These are phyloP conservation scores for Coleophoma eucalyptorum DNA, from an alignment of 2,329 filamentous ascomycete genomes.

Conservation along the genomic window DNA sequence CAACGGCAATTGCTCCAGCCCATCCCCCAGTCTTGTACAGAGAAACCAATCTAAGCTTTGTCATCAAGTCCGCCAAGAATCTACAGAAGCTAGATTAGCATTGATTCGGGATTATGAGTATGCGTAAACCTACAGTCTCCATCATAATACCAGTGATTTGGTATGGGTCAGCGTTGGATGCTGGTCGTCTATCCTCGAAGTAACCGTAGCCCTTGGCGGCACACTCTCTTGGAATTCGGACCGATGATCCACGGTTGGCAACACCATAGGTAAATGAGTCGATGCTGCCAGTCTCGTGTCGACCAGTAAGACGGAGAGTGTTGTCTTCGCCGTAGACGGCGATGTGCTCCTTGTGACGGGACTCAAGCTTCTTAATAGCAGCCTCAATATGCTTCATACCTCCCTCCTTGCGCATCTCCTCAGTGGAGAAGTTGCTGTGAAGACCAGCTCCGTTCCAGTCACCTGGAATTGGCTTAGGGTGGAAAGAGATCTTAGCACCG, in stretches of 20 bases:
- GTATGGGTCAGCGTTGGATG: constrained; percentile 85
- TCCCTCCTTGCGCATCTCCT: constrained; percentile 83
- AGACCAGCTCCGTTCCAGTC: constrained; percentile 97
- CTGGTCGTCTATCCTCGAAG: constrained; percentile 82
- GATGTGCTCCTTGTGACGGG: constrained; percentile 79
- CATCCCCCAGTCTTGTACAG: no score
- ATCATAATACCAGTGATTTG: constrained; percentile 47
- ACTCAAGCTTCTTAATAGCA: constrained; percentile 78
- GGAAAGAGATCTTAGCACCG: constrained; percentile 89
- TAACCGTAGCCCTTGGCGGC: constrained; percentile 90
- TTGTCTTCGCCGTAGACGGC: constrained; percentile 95
- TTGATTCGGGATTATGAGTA: no score
- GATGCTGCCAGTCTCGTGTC: constrained; percentile 90
- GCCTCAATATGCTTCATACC: constrained; percentile 95
- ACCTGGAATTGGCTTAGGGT: constrained; percentile 92
- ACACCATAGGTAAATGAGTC: constrained; percentile 93
- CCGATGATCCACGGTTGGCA: constrained; percentile 91
- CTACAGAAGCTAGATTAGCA: no score
- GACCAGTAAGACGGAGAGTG: constrained; percentile 86
- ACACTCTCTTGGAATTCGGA: constrained; percentile 84
- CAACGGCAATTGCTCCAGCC: no score
- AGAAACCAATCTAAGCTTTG: no score
- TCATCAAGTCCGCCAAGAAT: no score
- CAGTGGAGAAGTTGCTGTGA: constrained; percentile 89
- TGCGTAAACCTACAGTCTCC: constrained; percentile 19